Percentiles rank a stretch among this genome's conserved stretches.
phyloP scores from a whole-genome alignment of 345 rosid species.

The Aegle marmelos region DNA sequence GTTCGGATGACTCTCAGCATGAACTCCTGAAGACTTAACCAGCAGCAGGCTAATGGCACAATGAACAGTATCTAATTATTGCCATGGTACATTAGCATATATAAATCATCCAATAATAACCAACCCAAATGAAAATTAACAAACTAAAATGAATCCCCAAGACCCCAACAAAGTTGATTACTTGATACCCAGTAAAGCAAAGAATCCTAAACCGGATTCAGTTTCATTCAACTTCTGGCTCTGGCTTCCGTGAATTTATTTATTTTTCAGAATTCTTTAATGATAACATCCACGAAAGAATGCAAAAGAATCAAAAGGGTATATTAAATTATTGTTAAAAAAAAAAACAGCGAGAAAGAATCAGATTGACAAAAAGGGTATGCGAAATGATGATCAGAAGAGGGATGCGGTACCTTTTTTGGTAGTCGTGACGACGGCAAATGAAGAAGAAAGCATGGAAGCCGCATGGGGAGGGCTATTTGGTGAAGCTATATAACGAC shows the following conservation, averaged over 20 bases:
- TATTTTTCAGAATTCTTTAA: no score
- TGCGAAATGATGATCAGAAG: neutral
- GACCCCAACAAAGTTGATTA: no score
- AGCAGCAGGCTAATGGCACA: neutral
- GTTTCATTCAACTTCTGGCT: neutral
- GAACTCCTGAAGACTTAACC: neutral
- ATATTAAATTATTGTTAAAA: no score
- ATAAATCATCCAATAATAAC: neutral
- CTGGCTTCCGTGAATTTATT: neutral
- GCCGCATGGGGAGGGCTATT: conserved; percentile 69
- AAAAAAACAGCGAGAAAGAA: neutral
- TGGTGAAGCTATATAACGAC: conserved; percentile 22
- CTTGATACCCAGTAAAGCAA: neutral
- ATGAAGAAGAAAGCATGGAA: conserved; percentile 86
- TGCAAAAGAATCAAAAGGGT: neutral
- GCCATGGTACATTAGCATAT: neutral
- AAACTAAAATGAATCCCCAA: no score
- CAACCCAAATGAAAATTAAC: neutral
- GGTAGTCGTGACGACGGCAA: conserved; percentile 95
- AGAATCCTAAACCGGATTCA: neutral
- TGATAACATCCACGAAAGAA: neutral
- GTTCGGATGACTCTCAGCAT: neutral
- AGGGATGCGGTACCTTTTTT: conserved; percentile 52
- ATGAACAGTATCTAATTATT: neutral
- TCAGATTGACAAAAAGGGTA: conserved; percentile 4